phyloP scores from a whole-genome alignment of 768 basidiomycete genomes.

The Psilocybe azurescens region DNA sequence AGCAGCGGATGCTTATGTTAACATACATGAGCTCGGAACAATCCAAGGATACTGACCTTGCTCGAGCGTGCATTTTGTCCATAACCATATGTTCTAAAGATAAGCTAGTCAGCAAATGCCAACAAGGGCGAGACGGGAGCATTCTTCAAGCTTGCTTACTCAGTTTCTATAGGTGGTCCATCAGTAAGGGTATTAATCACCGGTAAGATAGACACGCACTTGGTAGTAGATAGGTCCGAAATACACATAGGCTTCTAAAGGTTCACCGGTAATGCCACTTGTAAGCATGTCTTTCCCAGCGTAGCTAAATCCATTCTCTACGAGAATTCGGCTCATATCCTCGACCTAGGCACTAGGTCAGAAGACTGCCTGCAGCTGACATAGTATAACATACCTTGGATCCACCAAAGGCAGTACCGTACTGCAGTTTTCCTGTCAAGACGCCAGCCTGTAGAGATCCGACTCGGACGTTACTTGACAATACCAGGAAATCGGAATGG shows the following conservation, averaged over 20 bases:
- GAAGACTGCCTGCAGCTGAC: neutral
- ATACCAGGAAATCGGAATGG: neutral
- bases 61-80: constrained; percentile 99
- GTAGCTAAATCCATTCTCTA: constrained; percentile 96
- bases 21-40: neutral
- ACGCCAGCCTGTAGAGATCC: constrained; percentile 77
- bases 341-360: constrained; percentile 67
- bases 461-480: constrained; percentile 3
- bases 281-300: constrained; percentile 99
- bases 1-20: constrained; percentile 13
- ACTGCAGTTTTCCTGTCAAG: constrained; percentile 85
- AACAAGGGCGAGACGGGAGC: neutral
- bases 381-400: constrained; percentile 69
- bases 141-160: constrained; percentile 60
- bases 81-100: constrained; percentile 94
- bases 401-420: constrained; percentile 96
- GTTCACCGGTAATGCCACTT: constrained; percentile 97
- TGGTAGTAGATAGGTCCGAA: constrained; percentile 99
- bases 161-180: constrained; percentile 69
- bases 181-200: constrained; percentile 17
- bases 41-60: constrained; percentile 60
- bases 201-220: constrained; percentile 44
- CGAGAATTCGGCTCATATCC: constrained; percentile 96
- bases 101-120: constrained; percentile 1
- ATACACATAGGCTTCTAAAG: constrained; percentile 95